Base-by-base conservation (phyloP, 2,329 filamentous ascomycete species). In the Colletotrichum cereale region DNA sequence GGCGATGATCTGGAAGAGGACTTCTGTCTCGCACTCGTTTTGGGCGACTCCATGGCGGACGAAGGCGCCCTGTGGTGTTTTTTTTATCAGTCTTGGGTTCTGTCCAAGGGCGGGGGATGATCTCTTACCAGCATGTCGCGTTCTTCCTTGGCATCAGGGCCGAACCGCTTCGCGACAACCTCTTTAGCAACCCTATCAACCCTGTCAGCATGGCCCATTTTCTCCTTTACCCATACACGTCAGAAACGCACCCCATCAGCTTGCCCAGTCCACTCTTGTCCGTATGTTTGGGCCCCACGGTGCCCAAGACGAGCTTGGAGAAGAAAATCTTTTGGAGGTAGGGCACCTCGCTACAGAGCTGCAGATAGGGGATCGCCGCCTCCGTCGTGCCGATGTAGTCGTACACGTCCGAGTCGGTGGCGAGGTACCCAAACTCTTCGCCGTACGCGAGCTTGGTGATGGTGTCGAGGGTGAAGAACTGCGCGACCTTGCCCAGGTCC, bases 381-480 rank as follows among this genome's bases (percentile, higher is more conserved):
- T 80, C 77, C 0, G 82, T 78, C 16, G 83, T 82, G 64, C 78
- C 75, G 60, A 85, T 81, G 70, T 85, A 86, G 34, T 79, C 80
- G 62, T 84, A 81, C 0, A 82, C 78, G 69, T 86, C 84, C 14
- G 80, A 78, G 73, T 86, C 81, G 0, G 78, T 75, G 18, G 79
- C 78, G 5, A 86, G 74, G 71, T 83, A 83, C 16, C 84, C 84
- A 68, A 86, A 85, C 2, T 79, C 76, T 44, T 82, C 74, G 16
- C 86, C 86, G 26, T 87, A 83, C 2, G 83, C 84, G 16, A 88
- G 73, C 42, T 82, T 81, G 48, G 82, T 85, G 55, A 88, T 85
- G 18, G 86, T 82, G 71, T 88, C 86, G 2, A 88, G 76, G 0
- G 85, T 86, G 65, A 87, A 83, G 77, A 81, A 86, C 40, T 85